These are phyloP conservation scores for Astrothelium macrocarpum DNA, from an alignment of 495 filamentous ascomycete species.

Conservation along the genomic window DNA sequence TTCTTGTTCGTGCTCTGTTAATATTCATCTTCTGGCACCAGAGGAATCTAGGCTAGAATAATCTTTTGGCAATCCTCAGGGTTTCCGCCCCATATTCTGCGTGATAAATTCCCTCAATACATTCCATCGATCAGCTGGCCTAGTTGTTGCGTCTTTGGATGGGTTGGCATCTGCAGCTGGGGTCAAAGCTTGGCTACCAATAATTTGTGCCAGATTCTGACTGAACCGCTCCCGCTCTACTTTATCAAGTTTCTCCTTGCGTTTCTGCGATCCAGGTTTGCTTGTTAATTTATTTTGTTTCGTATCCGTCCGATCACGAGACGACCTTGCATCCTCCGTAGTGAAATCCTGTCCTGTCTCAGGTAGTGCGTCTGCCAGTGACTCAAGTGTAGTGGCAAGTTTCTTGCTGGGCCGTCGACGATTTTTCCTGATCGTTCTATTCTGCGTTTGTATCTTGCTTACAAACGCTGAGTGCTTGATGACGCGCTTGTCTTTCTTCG, in stretches of 20 bases:
- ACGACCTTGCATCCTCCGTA: neutral
- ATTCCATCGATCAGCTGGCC: constrained; percentile 18
- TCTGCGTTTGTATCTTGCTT: constrained; percentile 59
- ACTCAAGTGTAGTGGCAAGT: constrained; percentile 64
- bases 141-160: neutral
- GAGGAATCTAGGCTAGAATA: neutral
- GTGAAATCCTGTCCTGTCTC: constrained; percentile 30
- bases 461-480: constrained; percentile 71
- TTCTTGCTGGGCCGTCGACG: constrained; percentile 64
- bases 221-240: constrained; percentile 72
- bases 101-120: constrained; percentile 28
- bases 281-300: constrained; percentile 52
- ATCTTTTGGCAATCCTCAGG: neutral
- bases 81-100: constrained; percentile 30
- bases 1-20: no score
- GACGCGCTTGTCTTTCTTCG: constrained; percentile 66
- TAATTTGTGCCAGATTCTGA: constrained; percentile 59
- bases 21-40: no score
- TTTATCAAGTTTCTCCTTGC: constrained; percentile 66
- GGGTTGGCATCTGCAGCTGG: neutral
- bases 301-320: neutral
- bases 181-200: constrained; percentile 19
- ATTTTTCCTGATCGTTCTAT: constrained; percentile 40
- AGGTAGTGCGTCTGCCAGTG: constrained; percentile 68
- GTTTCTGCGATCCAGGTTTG: constrained; percentile 68